Evolutionary conservation across 2,329 filamentous ascomycete species (phyloP), one percentile per base, ranked within the genome.

Genomic region (Xylariaceae sp.): DNA sequence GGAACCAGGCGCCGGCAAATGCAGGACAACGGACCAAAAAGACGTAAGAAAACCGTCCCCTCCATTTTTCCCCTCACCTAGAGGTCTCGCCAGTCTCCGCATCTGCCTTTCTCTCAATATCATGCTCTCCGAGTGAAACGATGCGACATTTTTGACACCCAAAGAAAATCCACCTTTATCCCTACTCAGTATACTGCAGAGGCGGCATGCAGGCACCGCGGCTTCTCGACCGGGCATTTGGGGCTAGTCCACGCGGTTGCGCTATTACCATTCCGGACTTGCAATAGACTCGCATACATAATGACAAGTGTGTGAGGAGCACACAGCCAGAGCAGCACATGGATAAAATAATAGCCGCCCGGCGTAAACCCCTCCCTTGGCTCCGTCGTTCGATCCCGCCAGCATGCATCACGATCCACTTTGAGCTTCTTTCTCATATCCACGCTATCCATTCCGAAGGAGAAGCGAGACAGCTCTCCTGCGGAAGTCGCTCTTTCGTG

Each of bases 321-420:
- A n/a, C n/a, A n/a, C n/a, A n/a, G n/a, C n/a, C n/a, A n/a, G n/a
- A n/a, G n/a, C n/a, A n/a, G n/a, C n/a, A n/a, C n/a, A n/a, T n/a
- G n/a, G n/a, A n/a, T n/a, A n/a, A 37, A 32, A 23, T 37, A 38
- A 45, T 45, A 48, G 45, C 45, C 48, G 48, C 48, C 48, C 25
- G 25, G 14, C 36, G 37, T 43, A 16, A 25, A 40, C 40, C 33
- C 25, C 25, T 29, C 12, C 33, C 32, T 36, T 4, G 29, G 34
- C 45, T n/a, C n/a, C 49, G 36, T 44, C 48, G 42, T 43, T 42
- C 45, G 50, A 42, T n/a, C n/a, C 47, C 50, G 50, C 50, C 47
- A 42, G 44, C 50, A 38, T 46, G 48, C 50, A 53, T 50, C 50
- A 42, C 48, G 50, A 46, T 53, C 47, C 50, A 53, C 50, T 41